Evolutionary conservation across 2,329 filamentous ascomycete genomes (phyloP).

Genomic region (Alternaria sp.): DNA sequence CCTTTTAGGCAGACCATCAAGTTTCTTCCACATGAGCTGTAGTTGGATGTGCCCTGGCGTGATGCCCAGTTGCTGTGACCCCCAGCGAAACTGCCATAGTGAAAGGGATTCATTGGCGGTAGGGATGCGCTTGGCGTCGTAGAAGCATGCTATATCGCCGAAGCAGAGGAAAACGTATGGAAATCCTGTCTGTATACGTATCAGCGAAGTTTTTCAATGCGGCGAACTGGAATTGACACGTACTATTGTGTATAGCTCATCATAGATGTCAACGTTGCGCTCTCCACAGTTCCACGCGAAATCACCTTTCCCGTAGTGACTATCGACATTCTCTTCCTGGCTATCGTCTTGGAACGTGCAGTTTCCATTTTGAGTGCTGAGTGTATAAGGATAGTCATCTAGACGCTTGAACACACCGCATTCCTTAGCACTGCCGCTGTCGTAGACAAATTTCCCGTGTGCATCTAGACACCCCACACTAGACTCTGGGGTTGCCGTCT

Average conservation of each 20-base stretch:
- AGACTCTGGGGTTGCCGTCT: slow-evolving; percentile 29
- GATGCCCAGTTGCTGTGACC: slow-evolving; percentile 44
- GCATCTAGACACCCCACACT: slow-evolving; percentile 42
- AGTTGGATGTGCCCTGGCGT: slow-evolving; percentile 45
- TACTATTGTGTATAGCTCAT: slow-evolving; percentile 46
- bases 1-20: slow-evolving; percentile 34
- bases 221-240: slow-evolving; percentile 19
- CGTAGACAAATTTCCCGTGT: slow-evolving; percentile 34
- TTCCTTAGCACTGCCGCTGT: slow-evolving; percentile 2
- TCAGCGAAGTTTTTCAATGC: background rate
- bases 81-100: slow-evolving; percentile 47
- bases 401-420: slow-evolving; percentile 39
- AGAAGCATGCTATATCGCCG: slow-evolving; percentile 46
- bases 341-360: slow-evolving; percentile 43
- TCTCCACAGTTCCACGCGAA: slow-evolving; percentile 41
- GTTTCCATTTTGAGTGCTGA: slow-evolving; percentile 40
- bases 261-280: slow-evolving; percentile 31
- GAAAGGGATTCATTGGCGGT: slow-evolving; percentile 23
- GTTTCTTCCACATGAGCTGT: slow-evolving; percentile 43
- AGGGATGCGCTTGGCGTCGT: slow-evolving; percentile 42
- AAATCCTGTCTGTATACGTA: slow-evolving; percentile 34
- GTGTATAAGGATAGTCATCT: slow-evolving; percentile 37
- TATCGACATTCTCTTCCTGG: slow-evolving; percentile 42
- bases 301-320: slow-evolving; percentile 36
- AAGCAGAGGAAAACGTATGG: slow-evolving; percentile 45